Evolutionary conservation across 371 early-diverging fungal genomes (phyloP), one percentile per base, ranked within the genome.

Genomic region (Mortierella sp.): DNA sequence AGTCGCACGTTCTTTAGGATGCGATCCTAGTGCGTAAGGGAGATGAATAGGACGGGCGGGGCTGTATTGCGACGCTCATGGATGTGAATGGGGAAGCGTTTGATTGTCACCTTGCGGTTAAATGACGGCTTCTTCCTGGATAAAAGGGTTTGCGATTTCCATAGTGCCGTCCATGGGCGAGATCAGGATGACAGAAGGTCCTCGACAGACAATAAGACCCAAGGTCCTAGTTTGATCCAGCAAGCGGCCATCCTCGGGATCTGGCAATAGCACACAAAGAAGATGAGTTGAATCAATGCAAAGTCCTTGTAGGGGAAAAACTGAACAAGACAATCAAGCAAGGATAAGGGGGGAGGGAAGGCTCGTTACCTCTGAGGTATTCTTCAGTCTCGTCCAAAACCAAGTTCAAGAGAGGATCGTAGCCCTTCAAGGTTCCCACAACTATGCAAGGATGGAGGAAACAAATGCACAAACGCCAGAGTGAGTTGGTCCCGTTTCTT

Each of bases 351-450:
- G 13, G 43, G 27, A 13, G 34, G 2, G 24, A 13, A 21, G 16
- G 19, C 24, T 17, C 12, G 10, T 59, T 83, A 94, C 94, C 91
- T 82, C 87, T 85, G 10, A 92, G 49, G 52, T 85, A 83, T 80
- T 98, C 98, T 51, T 87, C 86, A 0, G 95, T 91, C 40, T 97
- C 91, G 68, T 98, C 98, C 58, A 98, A 83, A 1, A 98, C 97
- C 53, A 98, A 83, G 80, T 97, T 98, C 65, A 93, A 80, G 52
- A 98, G 85, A 28, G 90, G 96, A 79, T 98, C 98, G 60, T 86
- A 94, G 14, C 97, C 98, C 84, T 95, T 96, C 60, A 98, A 85
- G 13, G 86, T 84, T 56, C 98, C 97, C 25, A 89, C 86, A 41
- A 96, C 98, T 96, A n/a, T n/a, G n/a, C n/a, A n/a, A n/a, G n/a